Conservation (phyloP, 352 stramenopile genomes). For the Thalassiosira mediterranea region DNA sequence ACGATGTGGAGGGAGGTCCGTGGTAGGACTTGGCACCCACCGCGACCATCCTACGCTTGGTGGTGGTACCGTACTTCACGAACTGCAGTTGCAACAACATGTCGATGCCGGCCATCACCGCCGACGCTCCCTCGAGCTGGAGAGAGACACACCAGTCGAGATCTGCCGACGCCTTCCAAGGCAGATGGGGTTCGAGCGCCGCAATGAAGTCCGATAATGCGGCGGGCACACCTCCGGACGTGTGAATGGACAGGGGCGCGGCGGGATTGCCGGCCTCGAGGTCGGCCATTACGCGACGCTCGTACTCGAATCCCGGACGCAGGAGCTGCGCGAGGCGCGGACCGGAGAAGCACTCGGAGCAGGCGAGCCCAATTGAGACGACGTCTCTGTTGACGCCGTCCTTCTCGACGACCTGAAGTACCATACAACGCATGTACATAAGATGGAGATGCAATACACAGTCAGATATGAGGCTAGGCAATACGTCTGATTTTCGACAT, state of each 20-base stretch:
- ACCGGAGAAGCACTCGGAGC: constrained; percentile 62
- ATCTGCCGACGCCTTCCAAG: constrained; percentile 35
- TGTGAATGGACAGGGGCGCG: constrained; percentile 59
- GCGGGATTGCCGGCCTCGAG: constrained; percentile 38
- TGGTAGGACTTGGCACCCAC: constrained; percentile 62
- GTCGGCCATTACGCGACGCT: constrained; percentile 48
- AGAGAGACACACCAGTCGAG: constrained; percentile 66
- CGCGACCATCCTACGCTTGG: constrained; percentile 51
- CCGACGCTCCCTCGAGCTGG: constrained; percentile 64
- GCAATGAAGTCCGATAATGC: constrained; percentile 47
- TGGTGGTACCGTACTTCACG: constrained; percentile 9
- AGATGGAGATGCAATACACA: constrained; percentile 16
- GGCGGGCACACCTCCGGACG: constrained; percentile 48
- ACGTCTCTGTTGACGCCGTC: constrained; percentile 47
- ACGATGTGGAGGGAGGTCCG: constrained; percentile 58
- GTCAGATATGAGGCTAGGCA: too few species aligned
- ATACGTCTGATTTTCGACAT: too few species aligned
- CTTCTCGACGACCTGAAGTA: constrained; percentile 17
- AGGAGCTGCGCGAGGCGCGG: constrained; percentile 39
- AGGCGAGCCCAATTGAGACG: constrained; percentile 53
- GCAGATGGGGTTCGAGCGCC: constrained; percentile 49
- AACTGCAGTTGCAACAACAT: constrained; percentile 53
- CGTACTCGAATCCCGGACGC: constrained; percentile 52
- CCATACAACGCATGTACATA: neutral
- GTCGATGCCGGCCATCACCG: constrained; percentile 59